Percentiles rank a stretch among this genome's conserved stretches.
These are phyloP conservation scores for Podila horticola DNA, from an alignment of 192 early-diverging fungal genomes.

Conservation along the genomic window DNA sequence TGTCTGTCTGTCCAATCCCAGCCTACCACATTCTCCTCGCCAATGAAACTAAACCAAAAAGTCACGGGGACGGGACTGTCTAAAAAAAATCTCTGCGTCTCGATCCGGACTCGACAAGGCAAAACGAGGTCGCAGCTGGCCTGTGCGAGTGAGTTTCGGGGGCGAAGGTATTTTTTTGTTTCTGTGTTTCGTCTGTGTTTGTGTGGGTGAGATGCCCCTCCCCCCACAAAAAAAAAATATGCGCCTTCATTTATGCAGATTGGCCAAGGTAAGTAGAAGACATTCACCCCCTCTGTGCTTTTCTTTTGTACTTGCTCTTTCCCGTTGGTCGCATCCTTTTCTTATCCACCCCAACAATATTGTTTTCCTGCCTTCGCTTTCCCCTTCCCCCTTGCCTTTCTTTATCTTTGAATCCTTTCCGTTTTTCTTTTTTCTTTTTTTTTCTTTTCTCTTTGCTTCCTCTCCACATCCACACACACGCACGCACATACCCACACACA, in stretches of 20 bases:
- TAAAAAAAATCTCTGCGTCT: too few species aligned
- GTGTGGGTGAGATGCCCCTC: too few species aligned
- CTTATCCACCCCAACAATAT: conserved; percentile 2
- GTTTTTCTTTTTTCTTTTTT: background rate
- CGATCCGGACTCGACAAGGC: too few species aligned
- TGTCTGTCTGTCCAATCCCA: background rate
- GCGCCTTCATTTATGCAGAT: too few species aligned
- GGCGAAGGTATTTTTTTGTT: background rate
- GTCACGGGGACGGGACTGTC: too few species aligned
- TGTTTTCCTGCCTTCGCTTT: background rate
- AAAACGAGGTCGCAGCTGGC: background rate
- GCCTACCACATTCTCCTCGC: too few species aligned
- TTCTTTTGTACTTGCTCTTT: too few species aligned
- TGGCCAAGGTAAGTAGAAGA: too few species aligned
- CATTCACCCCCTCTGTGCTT: too few species aligned
- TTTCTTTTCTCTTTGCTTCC: background rate
- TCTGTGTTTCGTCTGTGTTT: background rate
- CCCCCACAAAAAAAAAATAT: too few species aligned
- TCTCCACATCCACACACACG: background rate
- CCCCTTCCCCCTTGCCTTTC: background rate
- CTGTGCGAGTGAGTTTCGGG: background rate
- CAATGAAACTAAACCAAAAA: too few species aligned
- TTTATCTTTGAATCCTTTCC: background rate
- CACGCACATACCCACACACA: background rate
- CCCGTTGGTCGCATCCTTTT: background rate